A percentile compares a stretch with the other conserved stretches of the same genome.
Conservation (phyloP, 2,329 filamentous ascomycete genomes). For the Cercospora beticola region DNA sequence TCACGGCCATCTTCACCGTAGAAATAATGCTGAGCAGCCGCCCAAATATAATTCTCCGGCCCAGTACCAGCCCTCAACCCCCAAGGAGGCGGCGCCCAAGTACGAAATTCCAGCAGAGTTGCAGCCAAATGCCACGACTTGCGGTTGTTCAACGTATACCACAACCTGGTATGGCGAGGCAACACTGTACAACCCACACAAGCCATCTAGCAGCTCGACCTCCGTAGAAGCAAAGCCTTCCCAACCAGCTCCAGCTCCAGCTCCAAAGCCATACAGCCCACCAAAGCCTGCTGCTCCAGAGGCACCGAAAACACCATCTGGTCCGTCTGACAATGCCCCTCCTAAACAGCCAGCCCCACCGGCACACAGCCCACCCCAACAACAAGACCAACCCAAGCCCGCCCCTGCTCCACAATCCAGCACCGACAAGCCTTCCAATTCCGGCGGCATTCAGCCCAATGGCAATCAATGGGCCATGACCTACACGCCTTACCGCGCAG, state of each 20-base stretch:
- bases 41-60: slow-evolving; percentile 7
- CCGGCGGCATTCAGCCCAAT: slow-evolving; percentile 35
- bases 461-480: slow-evolving; percentile 50
- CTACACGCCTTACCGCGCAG: slow-evolving; percentile 49
- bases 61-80: slow-evolving; percentile 4
- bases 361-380: background rate
- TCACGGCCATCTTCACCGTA: slow-evolving; percentile 24
- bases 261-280: slow-evolving; percentile 10
- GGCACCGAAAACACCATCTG: background rate
- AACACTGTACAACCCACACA: slow-evolving; percentile 40
- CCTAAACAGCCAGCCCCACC: background rate
- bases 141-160: slow-evolving; percentile 73
- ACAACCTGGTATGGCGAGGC: slow-evolving; percentile 67
- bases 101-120: slow-evolving; percentile 1
- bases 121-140: slow-evolving; percentile 39
- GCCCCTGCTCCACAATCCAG: background rate
- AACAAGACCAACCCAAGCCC: slow-evolving; percentile 2
- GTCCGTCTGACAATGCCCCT: background rate
- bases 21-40: slow-evolving; percentile 1
- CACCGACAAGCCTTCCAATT: slow-evolving; percentile 4
- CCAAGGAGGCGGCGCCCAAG: slow-evolving; percentile 5
- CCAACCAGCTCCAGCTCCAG: background rate
- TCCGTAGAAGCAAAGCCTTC: slow-evolving; percentile 2
- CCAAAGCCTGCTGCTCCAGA: slow-evolving; percentile 4
- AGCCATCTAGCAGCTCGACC: slow-evolving; percentile 15